A percentile compares a stretch with the other conserved stretches of the same genome.
Evolutionary conservation across 2,329 filamentous ascomycete genomes (phyloP).

Genomic region (Aspergillus awamori): DNA sequence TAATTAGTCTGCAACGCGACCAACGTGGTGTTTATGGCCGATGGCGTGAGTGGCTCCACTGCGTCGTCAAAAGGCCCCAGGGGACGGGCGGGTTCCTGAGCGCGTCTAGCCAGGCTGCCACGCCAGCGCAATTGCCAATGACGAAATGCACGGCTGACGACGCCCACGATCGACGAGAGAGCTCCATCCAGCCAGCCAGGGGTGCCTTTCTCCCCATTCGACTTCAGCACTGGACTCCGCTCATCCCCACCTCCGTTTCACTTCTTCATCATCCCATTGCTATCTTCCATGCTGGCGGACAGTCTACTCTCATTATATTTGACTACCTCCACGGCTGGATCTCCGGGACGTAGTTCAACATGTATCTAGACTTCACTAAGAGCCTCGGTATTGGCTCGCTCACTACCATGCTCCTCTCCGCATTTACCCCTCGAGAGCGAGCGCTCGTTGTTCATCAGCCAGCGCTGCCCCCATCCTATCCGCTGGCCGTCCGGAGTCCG

Average conservation of each 20-base stretch:
- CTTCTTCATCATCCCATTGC: neutral
- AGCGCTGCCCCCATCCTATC: conserved; percentile 47
- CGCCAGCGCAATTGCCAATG: neutral
- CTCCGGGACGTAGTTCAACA: conserved; percentile 6
- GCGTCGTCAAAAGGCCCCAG: neutral
- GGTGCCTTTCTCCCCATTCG: neutral
- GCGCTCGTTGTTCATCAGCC: conserved; percentile 26
- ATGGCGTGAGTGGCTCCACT: neutral
- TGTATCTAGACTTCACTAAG: conserved; percentile 19
- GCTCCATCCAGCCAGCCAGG: neutral
- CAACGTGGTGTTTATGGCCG: neutral
- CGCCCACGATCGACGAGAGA: neutral
- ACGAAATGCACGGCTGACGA: conserved; percentile 5
- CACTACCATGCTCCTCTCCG: conserved; percentile 23
- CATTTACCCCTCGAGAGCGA: conserved; percentile 14
- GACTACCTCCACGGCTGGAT: neutral
- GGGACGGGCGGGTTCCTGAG: neutral
- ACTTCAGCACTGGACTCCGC: neutral
- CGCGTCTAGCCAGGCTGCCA: neutral
- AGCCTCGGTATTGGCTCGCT: conserved; percentile 28
- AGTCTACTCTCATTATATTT: neutral
- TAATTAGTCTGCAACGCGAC: neutral
- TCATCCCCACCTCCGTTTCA: neutral
- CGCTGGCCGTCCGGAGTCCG: conserved; percentile 48
- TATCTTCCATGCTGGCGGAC: neutral